phyloP scores from a whole-genome alignment of 371 early-diverging fungal species.

The Saksenaea oblongispora region DNA sequence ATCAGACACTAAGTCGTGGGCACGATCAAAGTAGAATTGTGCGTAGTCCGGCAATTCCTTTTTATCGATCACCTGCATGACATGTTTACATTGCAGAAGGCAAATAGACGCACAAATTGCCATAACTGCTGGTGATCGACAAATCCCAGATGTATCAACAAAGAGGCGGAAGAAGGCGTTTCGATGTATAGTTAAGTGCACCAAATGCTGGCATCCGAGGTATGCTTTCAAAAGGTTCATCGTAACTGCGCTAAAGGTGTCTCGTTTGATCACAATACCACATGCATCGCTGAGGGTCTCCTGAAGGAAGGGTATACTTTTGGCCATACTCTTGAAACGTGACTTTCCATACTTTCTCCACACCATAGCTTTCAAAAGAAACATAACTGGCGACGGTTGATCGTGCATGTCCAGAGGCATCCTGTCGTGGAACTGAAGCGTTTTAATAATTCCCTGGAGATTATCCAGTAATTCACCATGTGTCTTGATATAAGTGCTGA shows the following conservation, averaged over 20 bases:
- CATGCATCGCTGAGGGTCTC: not conserved
- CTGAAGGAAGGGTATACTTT: slow-evolving; percentile 9
- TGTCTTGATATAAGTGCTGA: slow-evolving; percentile 34
- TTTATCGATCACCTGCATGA: not conserved
- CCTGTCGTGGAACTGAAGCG: slow-evolving; percentile 21
- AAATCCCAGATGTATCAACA: not conserved
- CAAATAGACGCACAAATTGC: slow-evolving; percentile 15
- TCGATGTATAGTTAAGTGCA: slow-evolving; percentile 9
- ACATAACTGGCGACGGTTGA: not conserved
- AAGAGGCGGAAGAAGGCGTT: slow-evolving; percentile 8
- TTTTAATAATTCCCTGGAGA: slow-evolving; percentile 21
- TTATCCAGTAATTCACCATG: slow-evolving; percentile 26
- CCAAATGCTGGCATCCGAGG: slow-evolving; percentile 1
- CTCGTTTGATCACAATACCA: not conserved
- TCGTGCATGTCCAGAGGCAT: slow-evolving; percentile 12
- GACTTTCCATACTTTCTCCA: slow-evolving; percentile 39
- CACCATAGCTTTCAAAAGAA: slow-evolving; percentile 13
- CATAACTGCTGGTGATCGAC: slow-evolving; percentile 13
- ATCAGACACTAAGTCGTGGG: slow-evolving; percentile 29
- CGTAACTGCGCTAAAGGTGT: not conserved
- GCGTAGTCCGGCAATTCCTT: slow-evolving; percentile 18
- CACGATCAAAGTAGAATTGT: slow-evolving; percentile 31
- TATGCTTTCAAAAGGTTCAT: slow-evolving; percentile 6
- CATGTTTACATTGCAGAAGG: slow-evolving; percentile 7
- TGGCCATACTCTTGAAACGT: slow-evolving; percentile 23